Evolutionary conservation across 2,329 filamentous ascomycete genomes (phyloP).

Genomic region (Didymella pomorum): DNA sequence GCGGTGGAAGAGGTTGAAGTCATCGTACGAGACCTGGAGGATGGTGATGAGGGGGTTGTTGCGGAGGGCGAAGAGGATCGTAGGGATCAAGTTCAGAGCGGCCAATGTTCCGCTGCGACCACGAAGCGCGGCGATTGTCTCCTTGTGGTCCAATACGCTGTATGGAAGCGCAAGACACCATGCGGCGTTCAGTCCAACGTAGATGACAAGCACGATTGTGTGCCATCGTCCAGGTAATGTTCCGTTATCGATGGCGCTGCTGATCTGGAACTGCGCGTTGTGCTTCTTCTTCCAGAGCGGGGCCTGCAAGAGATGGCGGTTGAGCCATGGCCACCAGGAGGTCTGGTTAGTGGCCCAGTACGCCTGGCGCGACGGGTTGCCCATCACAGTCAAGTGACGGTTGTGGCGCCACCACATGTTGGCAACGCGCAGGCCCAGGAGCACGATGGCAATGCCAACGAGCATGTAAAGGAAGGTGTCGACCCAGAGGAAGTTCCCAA

Average conservation of each 20-base stretch:
- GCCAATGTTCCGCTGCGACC: conserved; percentile 86
- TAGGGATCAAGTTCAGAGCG: conserved; percentile 88
- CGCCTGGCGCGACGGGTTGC: conserved; percentile 50
- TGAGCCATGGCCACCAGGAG: conserved; percentile 64
- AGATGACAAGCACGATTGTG: conserved; percentile 70
- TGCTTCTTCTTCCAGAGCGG: conserved; percentile 78
- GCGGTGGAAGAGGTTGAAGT: conserved; percentile 88
- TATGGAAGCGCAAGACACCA: conserved; percentile 77
- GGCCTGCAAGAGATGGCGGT: conserved; percentile 71
- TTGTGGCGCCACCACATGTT: conserved; percentile 55
- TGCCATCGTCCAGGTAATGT: conserved; percentile 84
- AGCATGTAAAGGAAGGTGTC: conserved; percentile 54
- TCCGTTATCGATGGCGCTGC: conserved; percentile 72
- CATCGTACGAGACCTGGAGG: conserved; percentile 91
- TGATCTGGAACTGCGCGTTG: conserved; percentile 76
- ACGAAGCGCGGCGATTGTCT: conserved; percentile 80
- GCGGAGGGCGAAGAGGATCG: conserved; percentile 85
- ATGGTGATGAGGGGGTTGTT: conserved; percentile 90
- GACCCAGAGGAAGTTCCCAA: conserved; percentile 57
- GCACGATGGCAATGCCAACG: conserved; percentile 44
- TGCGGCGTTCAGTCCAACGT: conserved; percentile 75
- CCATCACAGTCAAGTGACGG: conserved; percentile 57
- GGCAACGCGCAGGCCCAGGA: conserved; percentile 53
- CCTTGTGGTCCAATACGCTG: conserved; percentile 55
- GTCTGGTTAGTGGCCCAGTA: conserved; percentile 59